Evolutionary conservation across 805 yeast genomes (phyloP), one percentile per base, ranked within the genome.

Genomic region (Candida boleticola): DNA sequence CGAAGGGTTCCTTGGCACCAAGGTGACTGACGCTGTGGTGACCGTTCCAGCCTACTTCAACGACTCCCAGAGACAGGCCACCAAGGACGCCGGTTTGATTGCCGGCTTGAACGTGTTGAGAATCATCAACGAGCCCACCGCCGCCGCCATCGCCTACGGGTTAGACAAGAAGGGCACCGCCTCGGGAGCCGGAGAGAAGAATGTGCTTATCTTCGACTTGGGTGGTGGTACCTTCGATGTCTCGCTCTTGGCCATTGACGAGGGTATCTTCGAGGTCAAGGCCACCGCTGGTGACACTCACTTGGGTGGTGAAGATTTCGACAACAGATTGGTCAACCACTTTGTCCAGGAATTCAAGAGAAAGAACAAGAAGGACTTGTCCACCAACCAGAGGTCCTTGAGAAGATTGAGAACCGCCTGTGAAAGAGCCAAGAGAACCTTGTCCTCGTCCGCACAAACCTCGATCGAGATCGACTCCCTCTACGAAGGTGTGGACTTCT

Each of bases 161-260:
- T 66, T 68, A 46, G 73, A 68, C 53, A 82, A 83, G 63, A 77
- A 62, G 44, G 47, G 50, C 7, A 44, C 57, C 21, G 34, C 42
- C 21, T 27, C 27, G 19, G 22, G 77, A 47, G 83, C 80, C 29
- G 85, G 79, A 51, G 97, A 89, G 71, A 86, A 85, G 58, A 90
- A 89, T 68, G 88, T 89, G 53, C 81, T 89, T 60, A 95, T 89
- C 43, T 89, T 87, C 66, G 97, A 89, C 70, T 79, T 89, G 58
- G 97, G 97, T 79, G 97, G 97, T 71, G 97, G 97, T 77, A 89
- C 97, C 52, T 89, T 88, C 53, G 96, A 88, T 81, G 96, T 88
- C 19, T 88, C 96, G 3, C 72, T 88, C 41, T 77, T 88, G 60
- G 79, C 93, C 32, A 88, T 88, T 62, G 96, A 89, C 63, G 86